These are phyloP conservation scores for Paramecium octaurelia DNA, from an alignment of 73 alveolate genomes.

Conservation along the genomic window DNA sequence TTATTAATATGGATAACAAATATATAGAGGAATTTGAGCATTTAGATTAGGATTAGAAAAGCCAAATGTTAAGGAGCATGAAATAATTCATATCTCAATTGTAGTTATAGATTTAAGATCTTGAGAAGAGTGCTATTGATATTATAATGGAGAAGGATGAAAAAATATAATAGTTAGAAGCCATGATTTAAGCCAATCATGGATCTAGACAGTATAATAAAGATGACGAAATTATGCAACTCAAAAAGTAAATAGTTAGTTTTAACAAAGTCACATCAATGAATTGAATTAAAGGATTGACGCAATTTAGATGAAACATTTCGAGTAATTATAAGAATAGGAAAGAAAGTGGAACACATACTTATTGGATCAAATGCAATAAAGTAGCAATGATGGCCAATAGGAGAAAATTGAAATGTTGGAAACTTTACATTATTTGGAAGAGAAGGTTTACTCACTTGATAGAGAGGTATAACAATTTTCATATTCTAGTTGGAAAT, in stretches of 20 bases:
- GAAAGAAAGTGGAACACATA: slow-evolving; percentile 1
- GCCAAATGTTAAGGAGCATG: background rate
- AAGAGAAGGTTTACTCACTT: background rate
- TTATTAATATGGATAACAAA: background rate
- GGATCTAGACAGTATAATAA: background rate
- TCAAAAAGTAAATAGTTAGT: background rate
- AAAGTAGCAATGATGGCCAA: background rate
- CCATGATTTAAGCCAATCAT: background rate
- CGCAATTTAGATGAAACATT: background rate
- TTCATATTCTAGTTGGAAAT: background rate
- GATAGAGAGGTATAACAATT: background rate
- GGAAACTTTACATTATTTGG: background rate
- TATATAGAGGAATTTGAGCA: background rate
- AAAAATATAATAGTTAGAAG: background rate
- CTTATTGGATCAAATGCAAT: background rate
- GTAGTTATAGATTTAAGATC: background rate
- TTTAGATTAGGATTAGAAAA: slow-evolving; percentile 26
- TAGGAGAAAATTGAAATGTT: background rate
- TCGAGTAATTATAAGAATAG: background rate
- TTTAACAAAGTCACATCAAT: background rate
- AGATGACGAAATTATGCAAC: slow-evolving; percentile 5
- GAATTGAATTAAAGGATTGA: slow-evolving; percentile 29
- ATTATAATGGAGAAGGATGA: slow-evolving; percentile 42
- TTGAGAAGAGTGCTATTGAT: slow-evolving; percentile 40
- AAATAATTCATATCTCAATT: background rate